These are phyloP conservation scores for Hygrophoropsis aurantiaca DNA, from an alignment of 768 basidiomycete genomes.

Conservation along the genomic window DNA sequence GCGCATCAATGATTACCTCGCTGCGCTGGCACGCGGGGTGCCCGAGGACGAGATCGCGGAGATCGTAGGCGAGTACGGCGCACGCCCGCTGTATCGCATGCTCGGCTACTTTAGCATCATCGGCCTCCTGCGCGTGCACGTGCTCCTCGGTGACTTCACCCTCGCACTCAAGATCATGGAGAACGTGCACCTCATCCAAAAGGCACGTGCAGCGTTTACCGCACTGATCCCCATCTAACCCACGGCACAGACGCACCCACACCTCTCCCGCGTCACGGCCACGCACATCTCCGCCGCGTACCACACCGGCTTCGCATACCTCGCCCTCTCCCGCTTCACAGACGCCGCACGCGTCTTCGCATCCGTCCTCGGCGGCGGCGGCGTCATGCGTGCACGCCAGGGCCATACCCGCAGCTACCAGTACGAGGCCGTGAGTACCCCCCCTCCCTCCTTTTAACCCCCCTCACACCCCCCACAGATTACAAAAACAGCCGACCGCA, in stretches of 20 bases:
- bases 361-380: constrained; percentile 92
- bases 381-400: constrained; percentile 94
- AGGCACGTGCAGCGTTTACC: constrained; percentile 41
- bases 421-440: constrained; percentile 76
- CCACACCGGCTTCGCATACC: constrained; percentile 96
- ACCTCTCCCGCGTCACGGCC: constrained; percentile 94
- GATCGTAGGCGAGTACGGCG: constrained; percentile 89
- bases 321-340: constrained; percentile 91
- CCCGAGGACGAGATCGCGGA: constrained; percentile 83
- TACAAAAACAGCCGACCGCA: constrained; percentile 95
- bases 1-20: constrained; percentile 89
- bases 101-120: constrained; percentile 97
- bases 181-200: constrained; percentile 88
- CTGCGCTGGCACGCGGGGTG: constrained; percentile 79
- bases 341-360: constrained; percentile 96
- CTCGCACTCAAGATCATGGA: constrained; percentile 95
- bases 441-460: not conserved
- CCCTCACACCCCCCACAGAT: constrained; percentile 49
- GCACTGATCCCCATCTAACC: constrained; percentile 11
- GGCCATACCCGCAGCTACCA: constrained; percentile 97
- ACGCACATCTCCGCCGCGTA: constrained; percentile 95
- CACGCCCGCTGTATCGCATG: constrained; percentile 86
- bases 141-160: constrained; percentile 92
- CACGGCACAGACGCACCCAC: constrained; percentile 55
- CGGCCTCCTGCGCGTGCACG: constrained; percentile 93